phyloP scores from a whole-genome alignment of 2,329 filamentous ascomycete genomes.

The Ascochyta clinopodiicola region DNA sequence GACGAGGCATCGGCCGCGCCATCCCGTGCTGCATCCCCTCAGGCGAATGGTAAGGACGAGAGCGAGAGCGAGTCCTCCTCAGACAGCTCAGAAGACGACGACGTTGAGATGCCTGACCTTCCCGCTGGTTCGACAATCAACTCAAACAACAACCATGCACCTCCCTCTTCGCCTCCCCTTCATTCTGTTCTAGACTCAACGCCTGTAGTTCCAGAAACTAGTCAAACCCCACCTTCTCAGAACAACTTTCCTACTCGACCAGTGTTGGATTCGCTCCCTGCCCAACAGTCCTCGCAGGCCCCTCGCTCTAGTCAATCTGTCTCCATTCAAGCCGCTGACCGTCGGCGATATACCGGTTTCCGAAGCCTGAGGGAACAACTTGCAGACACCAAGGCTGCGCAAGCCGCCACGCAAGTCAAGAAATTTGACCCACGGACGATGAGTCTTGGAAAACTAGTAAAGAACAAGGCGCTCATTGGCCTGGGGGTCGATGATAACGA shows the following conservation, averaged over 20 bases:
- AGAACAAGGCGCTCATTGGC: neutral
- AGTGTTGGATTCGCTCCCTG: constrained; percentile 18
- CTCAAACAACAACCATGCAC: constrained; percentile 1
- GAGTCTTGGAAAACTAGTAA: constrained; percentile 15
- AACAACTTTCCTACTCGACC: neutral
- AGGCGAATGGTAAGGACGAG: neutral
- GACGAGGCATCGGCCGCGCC: constrained; percentile 10
- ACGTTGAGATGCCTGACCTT: constrained; percentile 17
- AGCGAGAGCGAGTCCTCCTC: constrained; percentile 20
- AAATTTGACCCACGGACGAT: constrained; percentile 20
- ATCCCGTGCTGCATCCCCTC: constrained; percentile 7
- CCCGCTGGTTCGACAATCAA: neutral
- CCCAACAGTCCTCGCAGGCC: constrained; percentile 9
- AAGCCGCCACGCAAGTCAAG: constrained; percentile 12
- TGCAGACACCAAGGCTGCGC: constrained; percentile 16
- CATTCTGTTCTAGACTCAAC: neutral
- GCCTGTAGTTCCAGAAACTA: constrained; percentile 12
- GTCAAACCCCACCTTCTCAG: constrained; percentile 12
- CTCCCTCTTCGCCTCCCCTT: constrained; percentile 23
- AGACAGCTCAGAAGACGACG: constrained; percentile 20
- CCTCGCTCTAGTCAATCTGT: constrained; percentile 19
- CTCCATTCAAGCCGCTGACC: constrained; percentile 17
- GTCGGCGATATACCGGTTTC: constrained; percentile 20
- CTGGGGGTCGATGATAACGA: constrained; percentile 5
- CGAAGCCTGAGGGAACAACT: constrained; percentile 21